Evolutionary conservation across 78 protist species (phyloP), one percentile per base, ranked within the genome.

Genomic region (Planoprotostelium fungivorum): DNA sequence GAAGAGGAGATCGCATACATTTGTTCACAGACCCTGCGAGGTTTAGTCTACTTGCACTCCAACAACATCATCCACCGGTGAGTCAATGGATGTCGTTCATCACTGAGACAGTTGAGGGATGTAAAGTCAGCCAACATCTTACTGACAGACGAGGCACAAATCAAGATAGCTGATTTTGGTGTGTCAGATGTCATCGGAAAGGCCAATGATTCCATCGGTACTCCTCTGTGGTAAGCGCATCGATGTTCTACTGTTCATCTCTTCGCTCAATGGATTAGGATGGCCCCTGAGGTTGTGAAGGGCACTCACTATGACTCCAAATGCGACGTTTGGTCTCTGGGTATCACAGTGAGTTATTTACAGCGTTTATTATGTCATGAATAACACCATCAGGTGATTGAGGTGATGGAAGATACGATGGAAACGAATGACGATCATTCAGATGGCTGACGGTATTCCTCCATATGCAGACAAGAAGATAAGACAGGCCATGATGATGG

Each of bases 301-400:
- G 93, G 92, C 86, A 29, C 36, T 25, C 38, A 83, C 0, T 92
- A 95, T 63, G 88, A 85, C 73, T 51, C 29, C 23, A 89, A 94
- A 93, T 84, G 93, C 34, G 99, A 98, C 92, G 92, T 98, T 34
- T 98, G 99, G 99, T 96, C 98, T 63, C 94, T 98, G 86, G 99
- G 98, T 28, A 98, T 92, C 16, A 89, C 91, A 28, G 89, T 90
- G 9, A 92, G 89, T 90, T 23, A 25, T 85, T 23, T 36, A 36
- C 23, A 36, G 36, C 36, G 35, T 36, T 34, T 35, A 87, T 34
- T 87, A 87, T 87, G 63, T 1, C 63, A 35, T 87, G 23, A 88
- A 35, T 38, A n/a, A 39, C 36, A 39, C 23, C 34, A 38, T 51
- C 89, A 87, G 34, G 34, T 28, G 23, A 88, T 38, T 35, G 16